phyloP scores from a whole-genome alignment of 129 eudicot species.

The Dittrichia graveolens region DNA sequence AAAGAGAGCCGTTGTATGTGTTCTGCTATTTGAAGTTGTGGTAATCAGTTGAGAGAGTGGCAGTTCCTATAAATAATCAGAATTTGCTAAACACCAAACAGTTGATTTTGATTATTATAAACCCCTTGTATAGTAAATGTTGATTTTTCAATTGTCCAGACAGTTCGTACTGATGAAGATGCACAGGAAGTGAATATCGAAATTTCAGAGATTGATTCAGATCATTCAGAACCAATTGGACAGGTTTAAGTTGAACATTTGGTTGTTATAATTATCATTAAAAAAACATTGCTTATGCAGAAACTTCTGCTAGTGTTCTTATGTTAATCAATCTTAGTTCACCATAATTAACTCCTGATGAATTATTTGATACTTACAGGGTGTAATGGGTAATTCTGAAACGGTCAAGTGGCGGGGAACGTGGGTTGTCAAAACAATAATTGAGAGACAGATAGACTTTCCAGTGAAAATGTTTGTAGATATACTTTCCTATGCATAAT shows the following conservation, averaged over 20 bases:
- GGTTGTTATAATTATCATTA: not conserved
- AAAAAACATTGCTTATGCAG: not conserved
- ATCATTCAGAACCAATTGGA: slow-evolving; percentile 38
- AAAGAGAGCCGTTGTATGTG: too few species aligned
- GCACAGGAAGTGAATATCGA: slow-evolving; percentile 64
- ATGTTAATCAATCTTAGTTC: not conserved
- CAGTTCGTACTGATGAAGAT: slow-evolving; percentile 60
- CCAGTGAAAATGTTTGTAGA: slow-evolving; percentile 57
- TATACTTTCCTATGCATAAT: not conserved
- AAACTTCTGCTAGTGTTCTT: not conserved
- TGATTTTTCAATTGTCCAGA: slow-evolving; percentile 28
- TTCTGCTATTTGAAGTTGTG: not conserved
- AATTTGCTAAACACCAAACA: too few species aligned
- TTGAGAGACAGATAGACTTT: slow-evolving; percentile 54
- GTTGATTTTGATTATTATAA: not conserved
- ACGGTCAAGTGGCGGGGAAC: slow-evolving; percentile 79
- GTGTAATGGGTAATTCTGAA: slow-evolving; percentile 55
- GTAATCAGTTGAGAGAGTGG: too few species aligned
- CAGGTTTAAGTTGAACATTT: slow-evolving; percentile 44
- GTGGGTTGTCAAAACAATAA: slow-evolving; percentile 70
- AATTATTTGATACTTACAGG: slow-evolving; percentile 35
- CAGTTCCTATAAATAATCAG: too few species aligned
- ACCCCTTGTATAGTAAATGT: not conserved
- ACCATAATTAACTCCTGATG: not conserved
- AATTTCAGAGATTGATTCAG: slow-evolving; percentile 50